These are phyloP conservation scores for Metschnikowia baotianmanensis DNA, from an alignment of 805 yeast species.

Conservation along the genomic window DNA sequence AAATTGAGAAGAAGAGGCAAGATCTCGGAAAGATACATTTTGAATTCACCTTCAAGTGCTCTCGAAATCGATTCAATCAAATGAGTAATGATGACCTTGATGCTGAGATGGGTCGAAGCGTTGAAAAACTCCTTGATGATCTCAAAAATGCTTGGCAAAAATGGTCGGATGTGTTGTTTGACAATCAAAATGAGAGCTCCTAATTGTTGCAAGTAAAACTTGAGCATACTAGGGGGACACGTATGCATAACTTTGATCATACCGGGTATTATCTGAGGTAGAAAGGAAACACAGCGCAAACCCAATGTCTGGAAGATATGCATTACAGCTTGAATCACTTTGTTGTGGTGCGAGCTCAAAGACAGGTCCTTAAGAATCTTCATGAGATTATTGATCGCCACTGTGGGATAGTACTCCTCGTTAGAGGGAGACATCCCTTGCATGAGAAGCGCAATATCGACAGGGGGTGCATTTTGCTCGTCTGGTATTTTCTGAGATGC, in stretches of 20 bases:
- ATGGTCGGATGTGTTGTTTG: conserved; percentile 86
- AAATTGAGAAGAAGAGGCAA: conserved; percentile 74
- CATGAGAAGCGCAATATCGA: conserved; percentile 87
- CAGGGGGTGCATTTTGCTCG: conserved; percentile 84
- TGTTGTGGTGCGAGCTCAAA: conserved; percentile 79
- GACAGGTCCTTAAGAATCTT: conserved; percentile 84
- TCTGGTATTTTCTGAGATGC: conserved; percentile 51
- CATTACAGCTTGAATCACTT: conserved; percentile 92
- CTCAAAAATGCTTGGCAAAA: conserved; percentile 68
- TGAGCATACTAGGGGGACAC: conserved; percentile 75
- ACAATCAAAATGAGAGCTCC: conserved; percentile 78
- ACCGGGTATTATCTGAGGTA: conserved; percentile 86
- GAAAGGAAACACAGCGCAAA: conserved; percentile 81
- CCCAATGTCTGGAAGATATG: conserved; percentile 89
- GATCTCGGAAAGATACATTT: conserved; percentile 72
- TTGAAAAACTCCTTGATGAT: conserved; percentile 73
- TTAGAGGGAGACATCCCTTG: conserved; percentile 90
- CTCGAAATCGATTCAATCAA: conserved; percentile 80
- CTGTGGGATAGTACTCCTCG: conserved; percentile 94
- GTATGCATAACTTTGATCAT: conserved; percentile 79
- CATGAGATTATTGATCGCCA: conserved; percentile 82
- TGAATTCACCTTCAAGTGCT: conserved; percentile 91
- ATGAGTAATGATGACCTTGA: conserved; percentile 77
- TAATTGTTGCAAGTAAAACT: conserved; percentile 85
- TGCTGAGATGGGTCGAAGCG: conserved; percentile 41